Evolutionary conservation across 805 yeast genomes (phyloP).

Genomic region (Yarrowia porcina): DNA sequence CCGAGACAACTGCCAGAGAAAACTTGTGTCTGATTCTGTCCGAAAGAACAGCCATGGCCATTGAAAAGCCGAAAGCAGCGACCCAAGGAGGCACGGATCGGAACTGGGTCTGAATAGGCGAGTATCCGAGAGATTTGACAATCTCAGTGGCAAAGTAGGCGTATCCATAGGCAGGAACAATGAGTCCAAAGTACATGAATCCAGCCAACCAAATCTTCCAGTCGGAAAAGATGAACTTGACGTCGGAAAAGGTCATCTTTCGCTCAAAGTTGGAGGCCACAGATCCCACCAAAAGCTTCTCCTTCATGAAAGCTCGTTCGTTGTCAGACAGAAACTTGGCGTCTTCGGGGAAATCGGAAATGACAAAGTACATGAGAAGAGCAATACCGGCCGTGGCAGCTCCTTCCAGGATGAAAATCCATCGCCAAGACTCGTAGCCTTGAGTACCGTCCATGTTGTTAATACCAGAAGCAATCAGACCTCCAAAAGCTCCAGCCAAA

Average conservation of each 20-base stretch:
- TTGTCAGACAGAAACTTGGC: conserved; percentile 51
- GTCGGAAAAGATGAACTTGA: conserved; percentile 53
- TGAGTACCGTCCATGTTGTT: conserved; percentile 49
- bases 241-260: conserved; percentile 48
- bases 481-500: conserved; percentile 74
- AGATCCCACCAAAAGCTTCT: conserved; percentile 55
- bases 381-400: conserved; percentile 41
- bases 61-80: conserved; percentile 64
- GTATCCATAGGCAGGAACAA: conserved; percentile 70
- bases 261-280: conserved; percentile 51
- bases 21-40: conserved; percentile 49
- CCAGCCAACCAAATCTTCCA: conserved; percentile 57
- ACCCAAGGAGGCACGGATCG: conserved; percentile 87
- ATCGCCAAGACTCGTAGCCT: conserved; percentile 52
- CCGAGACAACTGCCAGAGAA: conserved; percentile 31
- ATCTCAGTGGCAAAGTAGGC: conserved; percentile 75
- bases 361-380: conserved; percentile 44
- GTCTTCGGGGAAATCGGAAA: conserved; percentile 73
- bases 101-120: conserved; percentile 70
- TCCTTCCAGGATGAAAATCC: conserved; percentile 56
- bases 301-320: conserved; percentile 55
- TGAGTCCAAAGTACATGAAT: conserved; percentile 59
- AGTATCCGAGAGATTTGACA: conserved; percentile 57
- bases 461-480: conserved; percentile 63
- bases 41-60: conserved; percentile 57